phyloP scores from a whole-genome alignment of 345 rosid genomes.

The Bruguiera gymnorhiza region DNA sequence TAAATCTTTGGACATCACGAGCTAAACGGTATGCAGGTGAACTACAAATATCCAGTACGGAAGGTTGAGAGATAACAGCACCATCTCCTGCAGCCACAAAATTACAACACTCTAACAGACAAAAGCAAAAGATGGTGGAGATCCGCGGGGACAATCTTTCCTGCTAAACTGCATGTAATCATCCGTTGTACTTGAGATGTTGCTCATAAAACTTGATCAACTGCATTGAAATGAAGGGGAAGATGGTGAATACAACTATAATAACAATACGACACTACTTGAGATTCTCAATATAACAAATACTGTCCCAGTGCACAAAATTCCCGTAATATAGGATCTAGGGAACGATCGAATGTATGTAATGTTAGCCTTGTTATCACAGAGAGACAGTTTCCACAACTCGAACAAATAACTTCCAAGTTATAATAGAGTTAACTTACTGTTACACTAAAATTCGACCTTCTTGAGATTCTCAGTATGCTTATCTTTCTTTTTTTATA shows the following conservation, averaged over 20 bases:
- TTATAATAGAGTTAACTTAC: too few species aligned
- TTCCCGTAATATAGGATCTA: too few species aligned
- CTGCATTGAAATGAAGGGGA: constrained; percentile 32
- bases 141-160: constrained; percentile 4
- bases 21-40: background rate
- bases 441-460: too few species aligned
- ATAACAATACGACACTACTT: background rate
- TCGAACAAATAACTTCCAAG: too few species aligned
- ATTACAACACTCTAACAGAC: constrained; percentile 22
- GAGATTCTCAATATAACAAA: background rate
- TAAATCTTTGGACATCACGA: too few species aligned
- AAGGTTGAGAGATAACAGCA: constrained; percentile 11
- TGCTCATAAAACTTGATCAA: constrained; percentile 90
- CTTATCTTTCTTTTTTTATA: too few species aligned
- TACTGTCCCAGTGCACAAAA: too few species aligned
- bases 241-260: background rate
- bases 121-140: constrained; percentile 11
- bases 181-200: constrained; percentile 66
- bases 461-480: background rate
- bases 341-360: too few species aligned
- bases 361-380: too few species aligned
- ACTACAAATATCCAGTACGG: constrained; percentile 8
- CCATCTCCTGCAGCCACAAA: constrained; percentile 20
- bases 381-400: too few species aligned
- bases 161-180: constrained; percentile 1